These are phyloP conservation scores for Termitomyces sp. DNA, from an alignment of 768 basidiomycete species.

Conservation along the genomic window DNA sequence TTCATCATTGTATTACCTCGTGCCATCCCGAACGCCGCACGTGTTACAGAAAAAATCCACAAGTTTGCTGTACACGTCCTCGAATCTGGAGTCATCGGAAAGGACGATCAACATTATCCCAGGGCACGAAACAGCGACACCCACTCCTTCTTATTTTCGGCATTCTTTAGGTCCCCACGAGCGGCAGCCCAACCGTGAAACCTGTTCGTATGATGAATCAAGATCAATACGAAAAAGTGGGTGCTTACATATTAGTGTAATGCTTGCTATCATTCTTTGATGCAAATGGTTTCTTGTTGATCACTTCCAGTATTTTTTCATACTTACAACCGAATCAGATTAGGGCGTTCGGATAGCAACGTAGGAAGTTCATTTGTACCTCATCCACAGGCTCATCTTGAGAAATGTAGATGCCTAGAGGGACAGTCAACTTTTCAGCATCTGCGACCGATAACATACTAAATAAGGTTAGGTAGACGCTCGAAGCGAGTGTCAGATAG, in stretches of 20 bases:
- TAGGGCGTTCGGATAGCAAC: not conserved
- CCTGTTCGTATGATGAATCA: conserved; percentile 24
- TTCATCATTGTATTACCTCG: not conserved
- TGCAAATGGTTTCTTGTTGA: conserved; percentile 49
- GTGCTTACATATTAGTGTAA: conserved; percentile 42
- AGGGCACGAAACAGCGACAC: conserved; percentile 2
- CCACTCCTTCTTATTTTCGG: conserved; percentile 57
- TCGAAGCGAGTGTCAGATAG: not conserved
- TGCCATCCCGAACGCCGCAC: conserved; percentile 21
- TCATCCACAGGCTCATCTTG: conserved; percentile 56
- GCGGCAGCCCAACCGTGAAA: conserved; percentile 69
- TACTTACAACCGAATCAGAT: conserved; percentile 28
- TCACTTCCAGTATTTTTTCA: conserved; percentile 44
- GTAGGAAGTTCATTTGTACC: conserved; percentile 26
- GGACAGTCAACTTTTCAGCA: conserved; percentile 46
- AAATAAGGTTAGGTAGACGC: not conserved
- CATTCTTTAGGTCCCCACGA: conserved; percentile 50
- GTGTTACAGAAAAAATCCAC: conserved; percentile 45
- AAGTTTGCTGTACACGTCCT: conserved; percentile 54
- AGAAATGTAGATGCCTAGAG: conserved; percentile 54
- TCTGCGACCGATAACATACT: conserved; percentile 54
- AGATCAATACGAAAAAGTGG: conserved; percentile 4
- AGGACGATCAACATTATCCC: not conserved
- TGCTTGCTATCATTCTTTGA: conserved; percentile 46
- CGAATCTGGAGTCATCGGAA: conserved; percentile 29